Conservation (phyloP, 371 early-diverging fungal genomes). For the Mortierella sp. region DNA sequence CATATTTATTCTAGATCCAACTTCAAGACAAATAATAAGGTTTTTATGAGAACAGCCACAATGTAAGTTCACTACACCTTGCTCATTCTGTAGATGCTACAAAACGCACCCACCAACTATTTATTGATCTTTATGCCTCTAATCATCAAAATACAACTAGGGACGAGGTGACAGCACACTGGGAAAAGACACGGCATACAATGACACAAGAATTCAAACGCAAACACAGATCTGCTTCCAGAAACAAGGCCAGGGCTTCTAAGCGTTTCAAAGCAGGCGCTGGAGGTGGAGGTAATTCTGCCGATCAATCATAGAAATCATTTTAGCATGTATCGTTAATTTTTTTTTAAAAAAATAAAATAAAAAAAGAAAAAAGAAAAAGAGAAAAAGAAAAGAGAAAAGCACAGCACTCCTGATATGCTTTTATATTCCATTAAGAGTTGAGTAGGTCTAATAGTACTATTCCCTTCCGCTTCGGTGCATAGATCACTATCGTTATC, state of each 20-base stretch:
- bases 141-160: slow-evolving; percentile 22
- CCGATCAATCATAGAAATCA: slow-evolving; percentile 8
- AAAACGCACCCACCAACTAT: neutral
- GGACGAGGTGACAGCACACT: slow-evolving; percentile 61
- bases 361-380: neutral
- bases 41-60: slow-evolving; percentile 61
- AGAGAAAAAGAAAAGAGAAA: neutral
- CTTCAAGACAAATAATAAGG: slow-evolving; percentile 50
- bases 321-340: neutral
- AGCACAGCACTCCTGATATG: too few species aligned
- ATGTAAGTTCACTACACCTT: slow-evolving; percentile 36
- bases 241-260: slow-evolving; percentile 52
- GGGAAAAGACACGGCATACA: slow-evolving; percentile 60
- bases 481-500: neutral
- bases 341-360: neutral
- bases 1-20: slow-evolving; percentile 24
- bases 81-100: too few species aligned
- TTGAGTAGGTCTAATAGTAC: neutral
- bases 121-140: neutral
- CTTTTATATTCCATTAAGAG: neutral
- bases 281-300: slow-evolving; percentile 3
- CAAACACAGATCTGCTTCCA: slow-evolving; percentile 62
- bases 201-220: slow-evolving; percentile 68
- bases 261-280: slow-evolving; percentile 35
- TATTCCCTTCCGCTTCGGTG: neutral